Conservation (phyloP, 2,329 filamentous ascomycete genomes). For the Penicillium griseofulvum region DNA sequence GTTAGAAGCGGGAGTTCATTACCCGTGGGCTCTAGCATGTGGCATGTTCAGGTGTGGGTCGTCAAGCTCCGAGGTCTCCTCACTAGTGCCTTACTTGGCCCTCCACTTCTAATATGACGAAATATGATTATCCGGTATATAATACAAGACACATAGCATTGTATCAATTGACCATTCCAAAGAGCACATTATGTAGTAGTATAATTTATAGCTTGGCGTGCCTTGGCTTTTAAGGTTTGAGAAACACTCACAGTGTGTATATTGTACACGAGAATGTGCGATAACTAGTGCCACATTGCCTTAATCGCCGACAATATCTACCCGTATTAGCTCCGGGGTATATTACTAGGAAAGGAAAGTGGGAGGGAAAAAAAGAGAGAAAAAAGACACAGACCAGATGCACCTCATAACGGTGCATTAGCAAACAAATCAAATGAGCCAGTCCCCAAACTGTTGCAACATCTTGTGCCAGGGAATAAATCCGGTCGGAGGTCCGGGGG, state of each 20-base stretch:
- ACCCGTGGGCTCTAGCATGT: not conserved
- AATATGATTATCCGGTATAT: not conserved
- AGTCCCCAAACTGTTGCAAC: not conserved
- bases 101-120: too few species aligned
- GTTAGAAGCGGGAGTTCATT: not conserved
- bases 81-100: not conserved
- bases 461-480: conserved; percentile 1
- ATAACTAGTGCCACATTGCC: not conserved
- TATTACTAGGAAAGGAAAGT: not conserved
- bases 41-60: not conserved
- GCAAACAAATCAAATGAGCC: not conserved
- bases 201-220: not conserved
- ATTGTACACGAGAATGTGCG: not conserved
- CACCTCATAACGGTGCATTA: not conserved
- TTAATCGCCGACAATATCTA: too few species aligned
- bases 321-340: too few species aligned
- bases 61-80: not conserved
- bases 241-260: not conserved
- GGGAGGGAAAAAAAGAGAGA: not conserved
- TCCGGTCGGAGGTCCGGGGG: conserved; percentile 17
- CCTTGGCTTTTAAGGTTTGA: not conserved
- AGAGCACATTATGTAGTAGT: not conserved
- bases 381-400: not conserved
- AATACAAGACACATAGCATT: not conserved
- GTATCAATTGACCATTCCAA: not conserved